Evolutionary conservation across 345 rosid genomes (phyloP).

Genomic region (Linum lewisii): DNA sequence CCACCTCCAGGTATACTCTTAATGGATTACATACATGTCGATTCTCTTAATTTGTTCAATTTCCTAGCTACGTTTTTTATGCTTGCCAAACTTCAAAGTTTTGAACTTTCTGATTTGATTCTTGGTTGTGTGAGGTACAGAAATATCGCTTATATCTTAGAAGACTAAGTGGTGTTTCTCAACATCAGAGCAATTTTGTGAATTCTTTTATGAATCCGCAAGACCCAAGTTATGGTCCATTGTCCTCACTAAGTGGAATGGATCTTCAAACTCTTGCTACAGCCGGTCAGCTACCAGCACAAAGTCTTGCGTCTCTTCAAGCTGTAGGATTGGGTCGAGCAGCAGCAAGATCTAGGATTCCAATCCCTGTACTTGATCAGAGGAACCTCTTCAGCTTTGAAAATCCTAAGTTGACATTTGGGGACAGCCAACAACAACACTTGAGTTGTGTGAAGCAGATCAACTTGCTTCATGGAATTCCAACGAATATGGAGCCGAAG

Average conservation of each 20-base stretch:
- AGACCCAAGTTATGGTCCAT: conserved; percentile 47
- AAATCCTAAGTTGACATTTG: conserved; percentile 55
- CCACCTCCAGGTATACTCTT: conserved; percentile 24
- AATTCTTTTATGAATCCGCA: conserved; percentile 59
- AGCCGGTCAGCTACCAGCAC: conserved; percentile 67
- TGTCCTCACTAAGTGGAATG: conserved; percentile 51
- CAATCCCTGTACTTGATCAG: conserved; percentile 58
- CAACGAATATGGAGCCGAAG: conserved; percentile 58
- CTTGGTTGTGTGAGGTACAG: conserved; percentile 31
- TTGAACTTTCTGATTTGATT: neutral
- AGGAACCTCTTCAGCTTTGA: conserved; percentile 72
- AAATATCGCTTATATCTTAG: conserved; percentile 91
- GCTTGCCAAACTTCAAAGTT: too few relatives aligned
- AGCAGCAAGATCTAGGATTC: conserved; percentile 44
- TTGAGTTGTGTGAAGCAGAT: conserved; percentile 35
- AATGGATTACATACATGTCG: too few relatives aligned
- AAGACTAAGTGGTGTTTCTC: conserved; percentile 83
- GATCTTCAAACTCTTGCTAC: conserved; percentile 74
- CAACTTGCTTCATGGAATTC: conserved; percentile 59
- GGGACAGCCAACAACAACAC: conserved; percentile 39
- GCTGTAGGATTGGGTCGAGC: conserved; percentile 62
- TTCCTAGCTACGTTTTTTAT: too few relatives aligned
- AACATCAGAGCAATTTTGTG: conserved; percentile 41
- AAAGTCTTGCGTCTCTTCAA: conserved; percentile 80
- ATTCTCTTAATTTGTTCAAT: too few relatives aligned